phyloP scores from a whole-genome alignment of 805 yeast species.

The Spathaspora boniae region DNA sequence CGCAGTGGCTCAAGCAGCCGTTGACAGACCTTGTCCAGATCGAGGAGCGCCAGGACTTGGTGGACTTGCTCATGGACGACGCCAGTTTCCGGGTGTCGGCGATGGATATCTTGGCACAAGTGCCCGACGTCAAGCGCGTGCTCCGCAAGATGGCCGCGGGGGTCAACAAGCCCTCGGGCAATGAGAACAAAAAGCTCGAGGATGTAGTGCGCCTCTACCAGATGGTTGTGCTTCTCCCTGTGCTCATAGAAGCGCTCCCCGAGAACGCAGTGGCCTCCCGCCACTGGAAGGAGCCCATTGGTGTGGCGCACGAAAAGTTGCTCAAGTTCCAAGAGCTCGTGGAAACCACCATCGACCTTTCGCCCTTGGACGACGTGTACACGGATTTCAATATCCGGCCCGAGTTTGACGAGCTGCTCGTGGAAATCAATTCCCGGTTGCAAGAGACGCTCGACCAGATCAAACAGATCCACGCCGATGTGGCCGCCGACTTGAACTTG shows the following conservation, averaged over 20 bases:
- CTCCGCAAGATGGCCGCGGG: conserved; percentile 56
- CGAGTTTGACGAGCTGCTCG: conserved; percentile 79
- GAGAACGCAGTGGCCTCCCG: conserved; percentile 24
- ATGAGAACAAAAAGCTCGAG: conserved; percentile 63
- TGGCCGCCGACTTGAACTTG: conserved; percentile 71
- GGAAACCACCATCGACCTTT: conserved; percentile 87
- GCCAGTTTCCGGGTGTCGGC: conserved; percentile 61
- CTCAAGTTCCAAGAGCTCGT: conserved; percentile 76
- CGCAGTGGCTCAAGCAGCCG: conserved; percentile 97
- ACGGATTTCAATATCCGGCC: conserved; percentile 79
- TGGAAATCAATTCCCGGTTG: conserved; percentile 55
- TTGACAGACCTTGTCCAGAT: conserved; percentile 63
- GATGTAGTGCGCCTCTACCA: conserved; percentile 90
- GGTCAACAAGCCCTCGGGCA: conserved; percentile 24
- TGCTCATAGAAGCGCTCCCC: conserved; percentile 51
- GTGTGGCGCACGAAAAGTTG: conserved; percentile 48
- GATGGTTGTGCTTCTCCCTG: conserved; percentile 68
- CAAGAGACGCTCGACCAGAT: conserved; percentile 55
- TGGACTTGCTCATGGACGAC: conserved; percentile 70
- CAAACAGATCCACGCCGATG: conserved; percentile 54
- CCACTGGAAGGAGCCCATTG: conserved; percentile 59
- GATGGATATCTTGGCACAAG: conserved; percentile 61
- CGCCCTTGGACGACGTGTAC: conserved; percentile 62
- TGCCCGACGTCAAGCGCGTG: conserved; percentile 81
- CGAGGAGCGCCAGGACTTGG: conserved; percentile 65